phyloP scores from a whole-genome alignment of 1,284 basidiomycete genomes.

The Lentinula novae-zelandiae region DNA sequence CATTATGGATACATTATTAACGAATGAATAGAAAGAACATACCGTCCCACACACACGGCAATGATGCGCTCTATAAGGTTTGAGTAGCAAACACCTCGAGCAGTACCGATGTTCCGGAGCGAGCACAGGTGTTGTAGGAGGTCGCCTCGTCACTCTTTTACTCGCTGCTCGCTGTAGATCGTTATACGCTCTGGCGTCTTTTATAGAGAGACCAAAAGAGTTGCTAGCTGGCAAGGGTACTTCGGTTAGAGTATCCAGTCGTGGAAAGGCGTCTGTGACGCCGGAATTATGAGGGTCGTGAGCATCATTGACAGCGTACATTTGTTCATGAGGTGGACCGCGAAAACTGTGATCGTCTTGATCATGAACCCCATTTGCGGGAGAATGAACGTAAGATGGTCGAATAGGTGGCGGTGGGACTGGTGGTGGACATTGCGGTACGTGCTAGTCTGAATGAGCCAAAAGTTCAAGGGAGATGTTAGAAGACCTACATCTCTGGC shows the following conservation, averaged over 20 bases:
- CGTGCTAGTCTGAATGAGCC: not conserved
- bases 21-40: conserved; percentile 22
- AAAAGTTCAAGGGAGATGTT: not conserved
- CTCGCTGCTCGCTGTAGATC: conserved; percentile 2
- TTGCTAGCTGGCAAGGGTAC: not conserved
- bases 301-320: conserved; percentile 10
- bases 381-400: not conserved
- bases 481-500: conserved; percentile 40
- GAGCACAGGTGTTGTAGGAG: conserved; percentile 45
- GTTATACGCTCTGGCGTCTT: not conserved
- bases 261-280: conserved; percentile 5
- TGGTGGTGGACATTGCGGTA: conserved; percentile 7
- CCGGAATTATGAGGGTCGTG: conserved; percentile 4
- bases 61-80: conserved; percentile 73
- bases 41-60: conserved; percentile 72
- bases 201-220: no score
- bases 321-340: conserved; percentile 40
- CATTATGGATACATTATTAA: not conserved
- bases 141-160: conserved; percentile 27
- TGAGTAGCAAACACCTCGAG: conserved; percentile 50
- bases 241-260: not conserved
- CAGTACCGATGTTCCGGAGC: conserved; percentile 60
- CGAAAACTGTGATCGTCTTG: conserved; percentile 27
- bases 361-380: not conserved
- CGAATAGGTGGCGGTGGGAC: not conserved